Conservation (phyloP, 129 eudicot species). For the Ambrosia trifida region DNA sequence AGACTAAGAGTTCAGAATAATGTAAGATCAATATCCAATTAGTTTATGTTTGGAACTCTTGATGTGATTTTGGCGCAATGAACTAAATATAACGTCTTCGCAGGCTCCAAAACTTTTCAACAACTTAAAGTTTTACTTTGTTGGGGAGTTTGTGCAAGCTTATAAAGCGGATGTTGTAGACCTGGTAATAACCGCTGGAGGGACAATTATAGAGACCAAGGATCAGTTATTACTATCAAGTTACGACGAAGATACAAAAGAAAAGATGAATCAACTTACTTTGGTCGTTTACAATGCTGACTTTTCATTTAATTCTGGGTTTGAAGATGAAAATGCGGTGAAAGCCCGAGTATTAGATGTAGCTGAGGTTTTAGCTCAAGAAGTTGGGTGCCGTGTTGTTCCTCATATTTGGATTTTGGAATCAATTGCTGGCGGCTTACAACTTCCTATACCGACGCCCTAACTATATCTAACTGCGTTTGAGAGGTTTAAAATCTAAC, state of each 20-base stretch:
- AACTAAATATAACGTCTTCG: slow-evolving; percentile 17
- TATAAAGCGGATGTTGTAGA: slow-evolving; percentile 44
- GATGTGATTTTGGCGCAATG: neutral
- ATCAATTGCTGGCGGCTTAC: slow-evolving; percentile 54
- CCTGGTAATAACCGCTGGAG: slow-evolving; percentile 60
- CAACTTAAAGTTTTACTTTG: slow-evolving; percentile 50
- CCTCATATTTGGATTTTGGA: slow-evolving; percentile 76
- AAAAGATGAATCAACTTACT: slow-evolving; percentile 17
- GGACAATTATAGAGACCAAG: slow-evolving; percentile 36
- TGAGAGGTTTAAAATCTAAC: neutral
- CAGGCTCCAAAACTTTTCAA: slow-evolving; percentile 77
- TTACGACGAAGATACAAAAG: neutral
- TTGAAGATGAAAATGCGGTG: slow-evolving; percentile 33
- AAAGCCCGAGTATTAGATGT: slow-evolving; percentile 39
- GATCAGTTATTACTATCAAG: slow-evolving; percentile 32
- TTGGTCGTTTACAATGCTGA: slow-evolving; percentile 56
- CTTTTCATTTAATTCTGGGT: slow-evolving; percentile 23
- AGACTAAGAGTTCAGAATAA: slow-evolving; percentile 52
- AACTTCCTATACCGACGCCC: slow-evolving; percentile 6
- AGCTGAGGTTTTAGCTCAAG: slow-evolving; percentile 54
- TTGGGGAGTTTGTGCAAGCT: slow-evolving; percentile 56
- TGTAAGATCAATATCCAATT: slow-evolving; percentile 32
- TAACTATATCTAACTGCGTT: neutral
- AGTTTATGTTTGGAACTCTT: neutral
- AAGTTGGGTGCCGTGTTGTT: slow-evolving; percentile 35